Percentiles rank a stretch among this genome's conserved stretches.
Conservation (phyloP, 2,329 filamentous ascomycete species). For the Podosphaera fusca region DNA sequence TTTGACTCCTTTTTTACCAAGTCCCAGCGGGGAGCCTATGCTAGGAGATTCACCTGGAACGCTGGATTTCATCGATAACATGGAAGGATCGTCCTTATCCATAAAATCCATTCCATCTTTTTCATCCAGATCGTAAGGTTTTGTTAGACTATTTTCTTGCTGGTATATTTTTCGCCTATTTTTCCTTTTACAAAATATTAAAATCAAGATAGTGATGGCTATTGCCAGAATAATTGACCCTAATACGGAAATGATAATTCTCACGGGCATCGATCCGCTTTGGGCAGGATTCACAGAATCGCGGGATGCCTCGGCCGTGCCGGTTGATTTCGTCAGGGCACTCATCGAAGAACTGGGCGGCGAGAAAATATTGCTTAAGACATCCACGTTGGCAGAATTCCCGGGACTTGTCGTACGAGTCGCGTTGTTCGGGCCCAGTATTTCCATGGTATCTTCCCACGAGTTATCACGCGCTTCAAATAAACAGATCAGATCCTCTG, state of each 20-base stretch:
- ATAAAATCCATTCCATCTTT: slow-evolving; percentile 30
- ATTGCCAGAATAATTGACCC: slow-evolving; percentile 60
- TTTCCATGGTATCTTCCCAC: slow-evolving; percentile 47
- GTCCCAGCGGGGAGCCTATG: too few species aligned
- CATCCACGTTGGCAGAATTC: too few species aligned
- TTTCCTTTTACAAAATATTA: slow-evolving; percentile 42
- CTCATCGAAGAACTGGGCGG: neutral
- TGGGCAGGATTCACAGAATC: slow-evolving; percentile 8
- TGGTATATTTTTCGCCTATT: slow-evolving; percentile 30
- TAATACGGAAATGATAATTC: slow-evolving; percentile 60
- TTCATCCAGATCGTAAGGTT: slow-evolving; percentile 27
- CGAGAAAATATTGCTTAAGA: too few species aligned
- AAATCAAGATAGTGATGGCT: slow-evolving; percentile 23
- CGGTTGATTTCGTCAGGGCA: slow-evolving; percentile 10
- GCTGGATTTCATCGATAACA: slow-evolving; percentile 7
- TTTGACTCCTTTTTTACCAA: too few species aligned
- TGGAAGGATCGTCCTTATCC: slow-evolving; percentile 20
- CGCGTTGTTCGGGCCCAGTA: slow-evolving; percentile 3
- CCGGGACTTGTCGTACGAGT: slow-evolving; percentile 8
- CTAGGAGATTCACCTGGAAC: too few species aligned
- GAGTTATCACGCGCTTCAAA: slow-evolving; percentile 55
- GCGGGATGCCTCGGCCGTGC: slow-evolving; percentile 3
- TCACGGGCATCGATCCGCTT: slow-evolving; percentile 19
- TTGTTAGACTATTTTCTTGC: slow-evolving; percentile 23
- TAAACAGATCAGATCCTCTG: slow-evolving; percentile 39